Conservation (phyloP, 345 rosid genomes). For the Isatis tinctoria region DNA sequence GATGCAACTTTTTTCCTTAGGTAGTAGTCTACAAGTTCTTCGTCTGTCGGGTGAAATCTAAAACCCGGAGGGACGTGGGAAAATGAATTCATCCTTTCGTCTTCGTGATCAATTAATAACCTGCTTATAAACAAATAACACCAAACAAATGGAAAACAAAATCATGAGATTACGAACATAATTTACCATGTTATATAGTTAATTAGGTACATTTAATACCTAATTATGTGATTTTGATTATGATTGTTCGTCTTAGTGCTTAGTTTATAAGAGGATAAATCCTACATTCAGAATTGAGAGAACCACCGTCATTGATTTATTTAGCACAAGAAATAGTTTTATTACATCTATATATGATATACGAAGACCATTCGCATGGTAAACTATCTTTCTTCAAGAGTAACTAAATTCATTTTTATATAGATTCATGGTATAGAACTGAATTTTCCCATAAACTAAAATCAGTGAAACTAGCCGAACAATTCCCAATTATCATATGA, state of each 20-base stretch:
- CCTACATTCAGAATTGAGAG: neutral
- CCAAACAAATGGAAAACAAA: neutral
- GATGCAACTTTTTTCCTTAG: constrained; percentile 67
- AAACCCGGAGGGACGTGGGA: constrained; percentile 84
- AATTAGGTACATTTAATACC: neutral
- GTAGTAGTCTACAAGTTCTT: constrained; percentile 87
- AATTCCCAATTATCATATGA: neutral
- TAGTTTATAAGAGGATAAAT: neutral
- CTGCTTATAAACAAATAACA: constrained; percentile 24
- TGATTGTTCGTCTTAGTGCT: neutral
- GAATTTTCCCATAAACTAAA: neutral
- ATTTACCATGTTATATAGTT: neutral
- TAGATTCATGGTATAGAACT: neutral
- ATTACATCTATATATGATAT: neutral
- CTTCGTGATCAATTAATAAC: constrained; percentile 15
- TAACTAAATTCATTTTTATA: neutral
- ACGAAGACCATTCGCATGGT: neutral
- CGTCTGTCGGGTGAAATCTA: constrained; percentile 81
- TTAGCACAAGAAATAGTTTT: neutral
- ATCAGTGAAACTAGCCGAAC: neutral
- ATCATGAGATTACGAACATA: neutral
- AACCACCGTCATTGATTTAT: neutral
- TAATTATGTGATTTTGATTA: neutral
- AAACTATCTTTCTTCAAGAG: neutral
- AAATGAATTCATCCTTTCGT: constrained; percentile 54